Evolutionary conservation across 805 yeast species (phyloP), one percentile per base, ranked within the genome.

Genomic region (Wickerhamomyces bovis): DNA sequence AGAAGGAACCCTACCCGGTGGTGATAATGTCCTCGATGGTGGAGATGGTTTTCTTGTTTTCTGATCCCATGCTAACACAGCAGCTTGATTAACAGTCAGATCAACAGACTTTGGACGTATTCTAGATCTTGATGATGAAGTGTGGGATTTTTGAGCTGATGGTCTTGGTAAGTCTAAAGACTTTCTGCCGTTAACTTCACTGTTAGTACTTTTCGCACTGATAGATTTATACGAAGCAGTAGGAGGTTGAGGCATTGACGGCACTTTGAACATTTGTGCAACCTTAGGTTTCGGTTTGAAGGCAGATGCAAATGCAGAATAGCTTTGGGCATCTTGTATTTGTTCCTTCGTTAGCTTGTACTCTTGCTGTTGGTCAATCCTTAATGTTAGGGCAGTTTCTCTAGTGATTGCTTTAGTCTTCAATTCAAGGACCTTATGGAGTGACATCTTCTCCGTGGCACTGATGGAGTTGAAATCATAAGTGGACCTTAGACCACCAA

Each of bases 21-120:
- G 51, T 12, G 58, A 45, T 6, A 42, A 28, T 8, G 53, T 41
- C 22, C 56, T 47, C 3, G 50, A 36, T n/a, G 53, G 50, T 7
- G 52, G 52, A 19, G 54, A 25, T 1, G 38, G 48, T 16, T 45
- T 49, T 20, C 51, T 47, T 21, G 49, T 49, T 20, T 45, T 49
- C 19, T 49, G 53, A 38, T 57, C 60, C 63, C 63, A 60, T 5
- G 63, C 63, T 4, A 57, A 38, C 4, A 52, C 19, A 1, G 63
- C 63, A 20, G 63, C 63, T 44, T 54, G 54, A 10, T 53, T 50
- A 7, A 59, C 45, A 5, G 61, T 47, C 6, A 54, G 21, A 16
- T 60, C 62, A 20, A 55, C 51, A 2, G 63, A 58, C 39, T 56
- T 58, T 11, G 62, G 60, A 26, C 61, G 53, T 23, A 55, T 59